These are phyloP conservation scores for Xanthoparmelia taractica DNA, from an alignment of 495 filamentous ascomycete genomes.

Conservation along the genomic window DNA sequence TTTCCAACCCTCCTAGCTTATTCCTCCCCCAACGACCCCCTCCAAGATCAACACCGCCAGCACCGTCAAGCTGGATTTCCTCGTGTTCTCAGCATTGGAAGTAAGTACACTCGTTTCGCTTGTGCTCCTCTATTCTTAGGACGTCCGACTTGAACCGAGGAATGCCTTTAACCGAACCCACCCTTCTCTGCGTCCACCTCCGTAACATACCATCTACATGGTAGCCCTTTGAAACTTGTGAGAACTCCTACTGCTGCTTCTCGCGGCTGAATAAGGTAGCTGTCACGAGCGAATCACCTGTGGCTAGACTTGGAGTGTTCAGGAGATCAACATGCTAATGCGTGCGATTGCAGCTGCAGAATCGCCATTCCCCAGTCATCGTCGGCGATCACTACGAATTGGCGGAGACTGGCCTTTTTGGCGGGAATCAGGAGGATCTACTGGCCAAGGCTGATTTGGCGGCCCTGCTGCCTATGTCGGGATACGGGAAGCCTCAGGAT, in stretches of 20 bases:
- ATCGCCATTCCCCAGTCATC: constrained; percentile 47
- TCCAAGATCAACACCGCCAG: background rate
- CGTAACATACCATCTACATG: background rate
- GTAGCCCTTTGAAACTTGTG: background rate
- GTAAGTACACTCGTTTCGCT: constrained; percentile 13
- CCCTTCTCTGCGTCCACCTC: constrained; percentile 24
- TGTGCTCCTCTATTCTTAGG: background rate
- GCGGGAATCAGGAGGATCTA: constrained; percentile 43
- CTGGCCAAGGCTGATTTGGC: constrained; percentile 44
- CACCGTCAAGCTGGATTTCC: constrained; percentile 24
- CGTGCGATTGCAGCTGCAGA: constrained; percentile 23
- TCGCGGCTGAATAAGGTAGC: background rate
- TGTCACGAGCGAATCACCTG: background rate
- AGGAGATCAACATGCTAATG: constrained; percentile 14
- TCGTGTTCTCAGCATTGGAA: constrained; percentile 19
- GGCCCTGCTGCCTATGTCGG: constrained; percentile 47
- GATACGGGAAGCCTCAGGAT: constrained; percentile 40
- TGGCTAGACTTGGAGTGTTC: constrained; percentile 30
- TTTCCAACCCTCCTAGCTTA: constrained; percentile 7
- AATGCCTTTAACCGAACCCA: constrained; percentile 13
- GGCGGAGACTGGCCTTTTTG: constrained; percentile 43
- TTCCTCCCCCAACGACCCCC: constrained; percentile 3
- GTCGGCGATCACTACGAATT: constrained; percentile 47
- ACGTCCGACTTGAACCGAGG: constrained; percentile 9
- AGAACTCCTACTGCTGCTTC: background rate